phyloP scores from a whole-genome alignment of 192 early-diverging fungal species.

The Phycomyces blakesleeanus region DNA sequence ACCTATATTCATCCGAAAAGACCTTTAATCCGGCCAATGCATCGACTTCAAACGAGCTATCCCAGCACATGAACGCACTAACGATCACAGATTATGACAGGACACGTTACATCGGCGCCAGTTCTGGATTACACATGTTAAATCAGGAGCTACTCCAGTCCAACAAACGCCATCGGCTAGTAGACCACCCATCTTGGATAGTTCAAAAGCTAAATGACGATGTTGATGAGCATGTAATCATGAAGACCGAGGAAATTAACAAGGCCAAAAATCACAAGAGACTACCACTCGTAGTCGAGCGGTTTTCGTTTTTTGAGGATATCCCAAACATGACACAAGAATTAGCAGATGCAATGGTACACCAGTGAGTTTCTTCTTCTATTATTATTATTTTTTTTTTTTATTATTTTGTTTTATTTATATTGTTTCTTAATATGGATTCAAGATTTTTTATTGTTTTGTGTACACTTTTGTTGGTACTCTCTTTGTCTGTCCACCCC shows the following conservation, averaged over 20 bases:
- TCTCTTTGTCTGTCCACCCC: too few relatives aligned
- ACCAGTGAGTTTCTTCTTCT: constrained; percentile 14
- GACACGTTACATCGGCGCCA: constrained; percentile 67
- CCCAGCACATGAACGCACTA: too few relatives aligned
- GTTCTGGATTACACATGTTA: constrained; percentile 69
- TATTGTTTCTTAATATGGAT: too few relatives aligned
- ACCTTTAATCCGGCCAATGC: too few relatives aligned
- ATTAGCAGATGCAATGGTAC: constrained; percentile 17
- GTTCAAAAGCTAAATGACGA: constrained; percentile 40
- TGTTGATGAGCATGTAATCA: constrained; percentile 26
- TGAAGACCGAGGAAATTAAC: constrained; percentile 17
- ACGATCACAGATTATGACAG: constrained; percentile 60
- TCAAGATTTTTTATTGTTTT: too few relatives aligned
- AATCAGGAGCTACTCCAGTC: constrained; percentile 38
- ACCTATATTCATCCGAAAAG: too few relatives aligned
- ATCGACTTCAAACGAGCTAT: too few relatives aligned
- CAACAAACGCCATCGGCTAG: constrained; percentile 30
- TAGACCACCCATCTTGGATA: constrained; percentile 37
- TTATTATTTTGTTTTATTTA: too few relatives aligned
- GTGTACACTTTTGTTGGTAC: too few relatives aligned
- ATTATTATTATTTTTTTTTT: too few relatives aligned
- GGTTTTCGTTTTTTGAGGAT: constrained; percentile 4
- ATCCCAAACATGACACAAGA: constrained; percentile 13
- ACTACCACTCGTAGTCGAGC: background rate
- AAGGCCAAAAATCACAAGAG: background rate